A percentile compares a stretch with the other conserved stretches of the same genome.
phyloP scores from a whole-genome alignment of 73 alveolate genomes.

The Paramecium bursaria region DNA sequence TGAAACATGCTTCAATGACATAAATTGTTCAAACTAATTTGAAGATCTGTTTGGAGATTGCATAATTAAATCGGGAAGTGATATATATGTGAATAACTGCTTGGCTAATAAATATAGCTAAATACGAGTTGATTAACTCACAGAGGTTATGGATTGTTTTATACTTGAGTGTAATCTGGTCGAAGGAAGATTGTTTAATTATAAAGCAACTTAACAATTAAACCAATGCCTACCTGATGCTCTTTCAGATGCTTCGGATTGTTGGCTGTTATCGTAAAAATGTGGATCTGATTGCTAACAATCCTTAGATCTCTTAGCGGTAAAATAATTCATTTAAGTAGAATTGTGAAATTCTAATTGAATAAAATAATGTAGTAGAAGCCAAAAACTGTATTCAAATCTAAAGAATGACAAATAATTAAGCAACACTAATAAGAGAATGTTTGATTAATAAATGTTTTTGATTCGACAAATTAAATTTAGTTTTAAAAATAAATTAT shows the following conservation, averaged over 20 bases:
- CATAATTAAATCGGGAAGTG: background rate
- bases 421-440: too few relatives aligned
- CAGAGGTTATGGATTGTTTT: slow-evolving; percentile 39
- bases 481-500: too few relatives aligned
- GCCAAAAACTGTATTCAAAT: background rate
- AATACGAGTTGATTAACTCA: background rate
- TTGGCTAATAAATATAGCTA: background rate
- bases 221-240: background rate
- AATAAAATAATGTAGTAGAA: background rate
- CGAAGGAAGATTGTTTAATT: slow-evolving; percentile 11
- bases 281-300: background rate
- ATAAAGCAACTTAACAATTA: background rate
- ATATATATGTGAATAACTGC: background rate
- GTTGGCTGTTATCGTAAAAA: background rate
- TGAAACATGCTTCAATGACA: slow-evolving; percentile 9
- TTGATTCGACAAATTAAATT: too few relatives aligned
- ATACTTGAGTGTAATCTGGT: background rate
- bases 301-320: background rate
- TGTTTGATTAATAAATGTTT: too few relatives aligned
- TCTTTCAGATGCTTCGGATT: background rate
- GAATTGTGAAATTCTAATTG: slow-evolving; percentile 16
- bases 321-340: too few relatives aligned
- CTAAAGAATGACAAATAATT: too few relatives aligned
- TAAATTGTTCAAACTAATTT: slow-evolving; percentile 16
- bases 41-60: slow-evolving; percentile 31